Conservation (phyloP, 768 basidiomycete genomes). For the Hericium alpestre region DNA sequence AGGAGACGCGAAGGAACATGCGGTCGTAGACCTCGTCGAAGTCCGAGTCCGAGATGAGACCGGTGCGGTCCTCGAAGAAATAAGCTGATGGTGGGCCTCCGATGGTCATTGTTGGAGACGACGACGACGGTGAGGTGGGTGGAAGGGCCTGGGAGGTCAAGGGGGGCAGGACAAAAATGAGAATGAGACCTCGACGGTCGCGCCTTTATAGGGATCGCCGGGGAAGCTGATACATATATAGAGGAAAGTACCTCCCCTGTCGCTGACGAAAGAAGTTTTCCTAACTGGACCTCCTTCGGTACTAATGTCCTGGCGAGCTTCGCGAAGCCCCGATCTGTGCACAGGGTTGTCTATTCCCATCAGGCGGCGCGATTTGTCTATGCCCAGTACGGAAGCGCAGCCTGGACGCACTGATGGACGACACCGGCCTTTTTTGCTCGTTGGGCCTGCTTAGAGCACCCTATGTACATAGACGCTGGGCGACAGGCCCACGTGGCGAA, state of each 20-base stretch:
- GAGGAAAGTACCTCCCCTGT: not conserved
- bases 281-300: not conserved
- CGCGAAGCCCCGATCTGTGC: not conserved
- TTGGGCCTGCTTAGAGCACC: not conserved
- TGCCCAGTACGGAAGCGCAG: not conserved
- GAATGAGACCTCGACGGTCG: not conserved
- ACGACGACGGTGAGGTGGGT: not conserved
- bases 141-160: not conserved
- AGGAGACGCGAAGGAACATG: conserved; percentile 53
- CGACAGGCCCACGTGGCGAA: not conserved
- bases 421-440: not conserved
- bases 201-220: conserved; percentile 5
- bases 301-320: not conserved
- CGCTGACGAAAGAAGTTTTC: not conserved
- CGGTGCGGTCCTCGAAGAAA: conserved; percentile 62
- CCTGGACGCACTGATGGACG: no score
- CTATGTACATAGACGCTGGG: not conserved
- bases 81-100: conserved; percentile 24
- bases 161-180: not conserved
- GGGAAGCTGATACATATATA: not conserved
- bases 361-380: not conserved
- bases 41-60: conserved; percentile 42
- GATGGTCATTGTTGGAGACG: conserved; percentile 9
- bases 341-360: no score
- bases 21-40: conserved; percentile 76